These are phyloP conservation scores for Psophocarpus tetragonolobus DNA, from an alignment of 306 rosid genomes.

Conservation along the genomic window DNA sequence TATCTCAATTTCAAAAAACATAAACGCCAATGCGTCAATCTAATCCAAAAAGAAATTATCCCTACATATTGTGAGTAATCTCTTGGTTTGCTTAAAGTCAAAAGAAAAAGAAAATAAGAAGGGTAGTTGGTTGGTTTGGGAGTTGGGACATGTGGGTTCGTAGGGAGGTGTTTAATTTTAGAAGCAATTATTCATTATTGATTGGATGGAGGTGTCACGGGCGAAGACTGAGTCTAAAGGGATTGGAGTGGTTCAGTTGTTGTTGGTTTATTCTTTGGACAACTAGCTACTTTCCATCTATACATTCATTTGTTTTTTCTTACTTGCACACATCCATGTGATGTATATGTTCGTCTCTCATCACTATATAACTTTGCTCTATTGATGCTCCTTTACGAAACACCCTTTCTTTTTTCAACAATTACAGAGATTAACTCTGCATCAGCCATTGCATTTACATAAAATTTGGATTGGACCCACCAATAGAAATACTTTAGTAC, in stretches of 20 bases:
- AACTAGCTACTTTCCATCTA: not conserved
- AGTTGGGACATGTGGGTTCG: conserved; percentile 22
- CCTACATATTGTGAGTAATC: not conserved
- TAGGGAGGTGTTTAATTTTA: not conserved
- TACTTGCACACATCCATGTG: conserved; percentile 10
- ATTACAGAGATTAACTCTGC: not conserved
- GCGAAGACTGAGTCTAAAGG: conserved; percentile 7
- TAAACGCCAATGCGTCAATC: too few species aligned
- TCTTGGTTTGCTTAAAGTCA: not conserved
- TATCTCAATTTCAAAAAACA: too few species aligned
- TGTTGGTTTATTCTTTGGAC: not conserved
- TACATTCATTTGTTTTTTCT: not conserved
- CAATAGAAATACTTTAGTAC: not conserved
- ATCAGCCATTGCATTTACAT: not conserved
- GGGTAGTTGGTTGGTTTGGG: conserved; percentile 1
- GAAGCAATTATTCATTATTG: not conserved
- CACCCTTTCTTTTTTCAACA: not conserved
- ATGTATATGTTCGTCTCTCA: not conserved
- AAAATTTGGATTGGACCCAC: not conserved
- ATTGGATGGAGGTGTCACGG: conserved; percentile 10
- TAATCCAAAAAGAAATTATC: too few species aligned
- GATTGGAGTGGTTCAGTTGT: conserved; percentile 7
- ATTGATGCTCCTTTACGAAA: not conserved
- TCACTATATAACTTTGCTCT: not conserved
- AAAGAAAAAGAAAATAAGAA: not conserved